Percentiles rank a stretch among this genome's conserved stretches.
These are phyloP conservation scores for Dactylellina cionopaga DNA, from an alignment of 2,329 filamentous ascomycete species.

Conservation along the genomic window DNA sequence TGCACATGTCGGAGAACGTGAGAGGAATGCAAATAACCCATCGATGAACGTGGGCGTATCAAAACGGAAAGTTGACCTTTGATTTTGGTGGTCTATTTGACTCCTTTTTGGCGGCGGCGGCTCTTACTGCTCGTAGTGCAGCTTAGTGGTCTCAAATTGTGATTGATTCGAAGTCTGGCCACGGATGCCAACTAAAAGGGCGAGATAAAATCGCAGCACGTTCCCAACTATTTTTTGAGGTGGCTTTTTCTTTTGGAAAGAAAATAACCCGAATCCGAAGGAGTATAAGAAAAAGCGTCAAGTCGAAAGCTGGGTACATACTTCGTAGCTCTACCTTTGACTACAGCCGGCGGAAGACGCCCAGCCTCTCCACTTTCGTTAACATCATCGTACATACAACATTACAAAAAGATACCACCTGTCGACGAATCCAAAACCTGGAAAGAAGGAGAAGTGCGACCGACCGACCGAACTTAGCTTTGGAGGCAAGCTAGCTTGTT, in stretches of 20 bases:
- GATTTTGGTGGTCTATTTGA: too few relatives aligned
- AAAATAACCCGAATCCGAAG: neutral
- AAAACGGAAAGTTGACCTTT: too few relatives aligned
- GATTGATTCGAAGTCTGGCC: neutral
- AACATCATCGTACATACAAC: conserved; percentile 29
- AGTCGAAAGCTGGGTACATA: too few relatives aligned
- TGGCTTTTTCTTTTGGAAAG: neutral
- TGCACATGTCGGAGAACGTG: neutral
- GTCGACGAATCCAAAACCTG: conserved; percentile 27
- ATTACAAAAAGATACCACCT: conserved; percentile 4
- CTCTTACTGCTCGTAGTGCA: neutral
- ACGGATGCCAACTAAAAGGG: neutral
- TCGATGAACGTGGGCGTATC: conserved; percentile 1
- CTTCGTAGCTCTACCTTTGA: too few relatives aligned
- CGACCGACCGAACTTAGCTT: too few relatives aligned
- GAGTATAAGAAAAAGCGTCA: neutral
- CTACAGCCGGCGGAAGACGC: too few relatives aligned
- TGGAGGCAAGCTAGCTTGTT: conserved; percentile 6
- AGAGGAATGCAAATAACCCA: neutral
- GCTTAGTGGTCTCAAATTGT: too few relatives aligned
- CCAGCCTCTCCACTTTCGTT: conserved; percentile 39
- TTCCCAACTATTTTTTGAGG: neutral
- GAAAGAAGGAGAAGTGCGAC: conserved; percentile 10
- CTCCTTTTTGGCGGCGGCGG: neutral
- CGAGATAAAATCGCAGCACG: neutral